A percentile compares a stretch with the other conserved stretches of the same genome.
Evolutionary conservation across 208 protist genomes (phyloP).

Genomic region (Wallacemonas sp.): DNA sequence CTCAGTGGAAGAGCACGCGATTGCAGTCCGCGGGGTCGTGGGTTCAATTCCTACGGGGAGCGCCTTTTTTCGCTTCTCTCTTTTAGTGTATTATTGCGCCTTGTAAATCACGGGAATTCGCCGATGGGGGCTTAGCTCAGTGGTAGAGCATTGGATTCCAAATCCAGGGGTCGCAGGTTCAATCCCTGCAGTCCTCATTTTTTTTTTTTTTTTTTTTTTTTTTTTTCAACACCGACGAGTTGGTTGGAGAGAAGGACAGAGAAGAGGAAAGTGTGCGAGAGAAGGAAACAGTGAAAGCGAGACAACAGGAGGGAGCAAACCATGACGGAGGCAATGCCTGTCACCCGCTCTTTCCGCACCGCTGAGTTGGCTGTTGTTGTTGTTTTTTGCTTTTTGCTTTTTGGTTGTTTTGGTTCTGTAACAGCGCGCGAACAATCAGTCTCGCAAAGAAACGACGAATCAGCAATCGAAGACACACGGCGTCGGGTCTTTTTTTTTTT

Average conservation of each 20-base stretch:
- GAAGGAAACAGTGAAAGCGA: background rate
- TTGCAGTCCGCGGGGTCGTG: slow-evolving; percentile 3
- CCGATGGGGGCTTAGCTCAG: slow-evolving; percentile 61
- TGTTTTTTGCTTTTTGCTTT: slow-evolving; percentile 1
- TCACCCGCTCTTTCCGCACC: background rate
- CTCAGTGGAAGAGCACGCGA: slow-evolving; percentile 9
- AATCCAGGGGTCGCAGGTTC: slow-evolving; percentile 74
- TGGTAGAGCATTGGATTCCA: slow-evolving; percentile 77
- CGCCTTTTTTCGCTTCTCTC: background rate
- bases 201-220: slow-evolving; percentile 15
- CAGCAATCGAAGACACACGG: background rate
- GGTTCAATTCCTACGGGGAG: slow-evolving; percentile 6
- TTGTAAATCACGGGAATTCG: background rate
- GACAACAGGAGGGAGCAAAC: background rate
- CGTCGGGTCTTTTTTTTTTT: slow-evolving; percentile 1
- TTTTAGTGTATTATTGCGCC: background rate
- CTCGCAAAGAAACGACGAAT: background rate
- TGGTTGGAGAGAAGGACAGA: background rate
- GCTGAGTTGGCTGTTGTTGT: background rate
- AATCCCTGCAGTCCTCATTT: slow-evolving; percentile 71
- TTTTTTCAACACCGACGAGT: background rate
- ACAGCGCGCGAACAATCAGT: background rate
- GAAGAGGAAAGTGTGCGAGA: background rate
- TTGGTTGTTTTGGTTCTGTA: background rate
- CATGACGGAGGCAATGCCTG: background rate